A percentile compares a stretch with the other conserved stretches of the same genome.
Evolutionary conservation across 176 grass and related monocot genomes (phyloP).

Genomic region (Cenchrus americanus): DNA sequence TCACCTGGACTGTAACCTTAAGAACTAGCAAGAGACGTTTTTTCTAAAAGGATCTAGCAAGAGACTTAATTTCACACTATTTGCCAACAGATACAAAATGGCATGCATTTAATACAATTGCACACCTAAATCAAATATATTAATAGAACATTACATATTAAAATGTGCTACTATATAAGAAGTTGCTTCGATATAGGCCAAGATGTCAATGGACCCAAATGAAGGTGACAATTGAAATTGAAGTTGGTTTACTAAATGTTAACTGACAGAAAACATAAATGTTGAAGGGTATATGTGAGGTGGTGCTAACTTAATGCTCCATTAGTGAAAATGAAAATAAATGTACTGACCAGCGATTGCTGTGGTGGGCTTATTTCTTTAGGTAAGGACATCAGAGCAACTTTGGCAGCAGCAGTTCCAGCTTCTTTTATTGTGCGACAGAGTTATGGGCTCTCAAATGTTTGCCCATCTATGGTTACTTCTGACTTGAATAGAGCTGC

Average conservation of each 20-base stretch:
- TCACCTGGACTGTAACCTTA: not conserved
- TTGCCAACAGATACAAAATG: not conserved
- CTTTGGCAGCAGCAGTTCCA: constrained; percentile 68
- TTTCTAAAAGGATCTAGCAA: not conserved
- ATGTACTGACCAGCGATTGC: constrained; percentile 42
- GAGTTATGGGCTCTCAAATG: constrained; percentile 64
- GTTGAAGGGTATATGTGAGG: constrained; percentile 18
- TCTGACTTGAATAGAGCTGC: constrained; percentile 61
- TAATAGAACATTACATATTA: not conserved
- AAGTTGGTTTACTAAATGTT: constrained; percentile 13
- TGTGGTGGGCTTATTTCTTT: constrained; percentile 53
- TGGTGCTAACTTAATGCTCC: constrained; percentile 2
- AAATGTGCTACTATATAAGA: constrained; percentile 7
- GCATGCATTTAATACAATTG: not conserved
- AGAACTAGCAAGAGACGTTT: not conserved
- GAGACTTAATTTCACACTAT: not conserved
- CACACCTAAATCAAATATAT: not conserved
- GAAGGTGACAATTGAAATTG: not conserved
- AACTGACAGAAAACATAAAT: too few species aligned
- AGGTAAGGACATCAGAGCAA: constrained; percentile 68
- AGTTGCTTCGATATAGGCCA: not conserved
- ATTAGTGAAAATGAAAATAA: constrained; percentile 28
- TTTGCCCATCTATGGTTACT: constrained; percentile 67
- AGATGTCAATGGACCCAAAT: not conserved
- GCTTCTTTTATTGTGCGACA: constrained; percentile 65